phyloP scores from a whole-genome alignment of 2,329 filamentous ascomycete genomes.

The Aureobasidium melanogenum region DNA sequence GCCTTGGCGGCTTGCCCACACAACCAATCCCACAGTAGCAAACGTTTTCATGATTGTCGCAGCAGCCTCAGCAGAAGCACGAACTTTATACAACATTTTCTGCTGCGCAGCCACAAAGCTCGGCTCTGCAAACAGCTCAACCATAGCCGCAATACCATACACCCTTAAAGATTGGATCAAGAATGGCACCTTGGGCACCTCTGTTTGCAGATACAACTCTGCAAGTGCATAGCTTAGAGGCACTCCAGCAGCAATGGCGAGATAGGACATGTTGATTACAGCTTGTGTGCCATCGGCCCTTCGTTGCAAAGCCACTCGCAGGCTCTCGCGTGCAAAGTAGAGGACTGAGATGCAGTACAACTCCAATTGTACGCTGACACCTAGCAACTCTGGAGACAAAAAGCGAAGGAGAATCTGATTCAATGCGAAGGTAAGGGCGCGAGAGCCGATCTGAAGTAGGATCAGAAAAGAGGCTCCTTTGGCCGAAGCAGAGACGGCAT shows the following conservation, averaged over 20 bases:
- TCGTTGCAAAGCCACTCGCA: constrained; percentile 85
- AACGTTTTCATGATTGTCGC: constrained; percentile 72
- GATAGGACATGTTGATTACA: constrained; percentile 79
- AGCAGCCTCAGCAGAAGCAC: constrained; percentile 73
- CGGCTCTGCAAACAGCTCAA: constrained; percentile 81
- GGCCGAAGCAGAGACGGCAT: constrained; percentile 40
- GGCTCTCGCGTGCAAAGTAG: constrained; percentile 85
- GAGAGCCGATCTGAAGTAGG: constrained; percentile 76
- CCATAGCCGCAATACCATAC: constrained; percentile 48
- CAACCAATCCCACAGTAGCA: constrained; percentile 61
- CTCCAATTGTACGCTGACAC: constrained; percentile 81
- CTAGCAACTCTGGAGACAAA: constrained; percentile 75
- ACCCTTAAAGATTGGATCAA: constrained; percentile 49
- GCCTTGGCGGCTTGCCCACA: constrained; percentile 48
- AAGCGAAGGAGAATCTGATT: constrained; percentile 88
- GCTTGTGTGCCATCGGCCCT: constrained; percentile 54
- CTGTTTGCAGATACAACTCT: constrained; percentile 54
- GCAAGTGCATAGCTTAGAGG: constrained; percentile 57
- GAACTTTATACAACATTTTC: constrained; percentile 66
- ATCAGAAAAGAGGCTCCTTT: constrained; percentile 80
- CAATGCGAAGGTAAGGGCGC: constrained; percentile 78
- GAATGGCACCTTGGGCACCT: constrained; percentile 50
- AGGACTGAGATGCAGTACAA: constrained; percentile 88
- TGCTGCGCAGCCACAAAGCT: constrained; percentile 83
- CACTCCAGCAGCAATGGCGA: constrained; percentile 62